Evolutionary conservation across 202 grass and related monocot species (phyloP).

Genomic region (Dendrocalamus latiflorus): DNA sequence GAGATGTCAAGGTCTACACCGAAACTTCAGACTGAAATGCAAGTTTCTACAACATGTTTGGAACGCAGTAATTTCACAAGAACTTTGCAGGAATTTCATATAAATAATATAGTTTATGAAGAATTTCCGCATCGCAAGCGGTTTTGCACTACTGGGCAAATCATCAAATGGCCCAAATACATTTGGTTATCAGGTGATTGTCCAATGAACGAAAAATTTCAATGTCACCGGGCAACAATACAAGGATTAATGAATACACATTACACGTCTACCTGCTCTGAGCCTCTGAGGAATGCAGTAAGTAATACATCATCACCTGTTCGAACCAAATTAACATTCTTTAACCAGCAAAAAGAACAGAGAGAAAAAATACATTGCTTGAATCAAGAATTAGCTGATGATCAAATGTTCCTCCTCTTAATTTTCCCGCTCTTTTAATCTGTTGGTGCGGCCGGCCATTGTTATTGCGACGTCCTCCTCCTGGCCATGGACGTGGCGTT

Average conservation of each 20-base stretch:
- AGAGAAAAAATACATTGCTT: constrained; percentile 4
- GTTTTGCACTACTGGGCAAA: too few species aligned
- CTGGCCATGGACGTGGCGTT: too few species aligned
- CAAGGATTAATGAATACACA: constrained; percentile 7
- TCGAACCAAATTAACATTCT: constrained; percentile 14
- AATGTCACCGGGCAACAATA: constrained; percentile 10
- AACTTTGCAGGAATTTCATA: too few species aligned
- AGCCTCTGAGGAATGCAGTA: constrained; percentile 12
- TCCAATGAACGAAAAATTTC: too few species aligned
- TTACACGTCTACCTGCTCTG: constrained; percentile 6
- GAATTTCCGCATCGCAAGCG: too few species aligned
- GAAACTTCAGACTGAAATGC: too few species aligned
- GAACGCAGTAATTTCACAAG: too few species aligned
- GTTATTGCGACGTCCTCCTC: constrained; percentile 37
- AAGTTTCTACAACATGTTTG: too few species aligned
- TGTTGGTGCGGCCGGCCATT: background rate
- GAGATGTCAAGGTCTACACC: too few species aligned
- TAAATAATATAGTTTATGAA: too few species aligned
- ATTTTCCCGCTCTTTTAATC: background rate
- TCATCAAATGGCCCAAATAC: too few species aligned
- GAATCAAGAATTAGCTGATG: constrained; percentile 24
- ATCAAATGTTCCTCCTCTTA: background rate
- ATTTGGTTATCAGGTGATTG: too few species aligned
- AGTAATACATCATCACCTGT: constrained; percentile 18
- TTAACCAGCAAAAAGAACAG: constrained; percentile 4